phyloP scores from a whole-genome alignment of 1,284 basidiomycete species.

The Hymenochaete sp. region DNA sequence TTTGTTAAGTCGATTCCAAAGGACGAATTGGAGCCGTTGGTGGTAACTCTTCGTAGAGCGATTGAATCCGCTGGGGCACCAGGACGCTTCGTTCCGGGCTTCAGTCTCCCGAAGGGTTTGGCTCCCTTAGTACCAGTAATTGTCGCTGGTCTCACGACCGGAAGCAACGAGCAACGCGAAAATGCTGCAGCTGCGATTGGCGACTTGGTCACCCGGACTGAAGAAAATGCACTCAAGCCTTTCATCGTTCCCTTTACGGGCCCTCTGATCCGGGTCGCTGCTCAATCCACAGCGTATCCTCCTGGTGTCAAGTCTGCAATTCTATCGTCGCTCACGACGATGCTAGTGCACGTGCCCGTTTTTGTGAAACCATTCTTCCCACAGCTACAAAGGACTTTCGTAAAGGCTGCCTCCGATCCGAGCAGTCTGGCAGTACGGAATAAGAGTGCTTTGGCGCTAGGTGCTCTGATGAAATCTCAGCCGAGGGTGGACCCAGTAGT shows the following conservation, averaged over 20 bases:
- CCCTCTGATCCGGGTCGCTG: constrained; percentile 90
- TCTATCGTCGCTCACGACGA: constrained; percentile 70
- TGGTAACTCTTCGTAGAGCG: constrained; percentile 81
- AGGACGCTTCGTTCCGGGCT: constrained; percentile 76
- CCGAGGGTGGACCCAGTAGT: constrained; percentile 81
- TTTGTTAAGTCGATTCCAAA: constrained; percentile 91
- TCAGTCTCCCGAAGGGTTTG: constrained; percentile 87
- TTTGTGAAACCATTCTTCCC: constrained; percentile 99
- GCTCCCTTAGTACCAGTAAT: constrained; percentile 83
- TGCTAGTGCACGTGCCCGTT: constrained; percentile 76
- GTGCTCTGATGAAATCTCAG: constrained; percentile 88
- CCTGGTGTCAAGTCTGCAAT: constrained; percentile 89
- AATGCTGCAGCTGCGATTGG: constrained; percentile 93
- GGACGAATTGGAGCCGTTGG: constrained; percentile 84
- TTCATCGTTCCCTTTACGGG: constrained; percentile 96
- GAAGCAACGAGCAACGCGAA: constrained; percentile 80
- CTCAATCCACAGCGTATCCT: constrained; percentile 79
- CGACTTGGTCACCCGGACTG: constrained; percentile 88
- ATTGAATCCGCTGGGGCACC: constrained; percentile 83
- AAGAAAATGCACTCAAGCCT: constrained; percentile 86
- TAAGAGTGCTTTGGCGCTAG: constrained; percentile 78
- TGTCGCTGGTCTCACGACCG: constrained; percentile 78
- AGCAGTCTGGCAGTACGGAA: constrained; percentile 74
- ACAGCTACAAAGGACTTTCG: constrained; percentile 93
- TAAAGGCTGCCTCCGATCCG: constrained; percentile 85